Percentiles rank a stretch among this genome's conserved stretches.
These are phyloP conservation scores for Backusella luteola DNA, from an alignment of 192 early-diverging fungal genomes.

Conservation along the genomic window DNA sequence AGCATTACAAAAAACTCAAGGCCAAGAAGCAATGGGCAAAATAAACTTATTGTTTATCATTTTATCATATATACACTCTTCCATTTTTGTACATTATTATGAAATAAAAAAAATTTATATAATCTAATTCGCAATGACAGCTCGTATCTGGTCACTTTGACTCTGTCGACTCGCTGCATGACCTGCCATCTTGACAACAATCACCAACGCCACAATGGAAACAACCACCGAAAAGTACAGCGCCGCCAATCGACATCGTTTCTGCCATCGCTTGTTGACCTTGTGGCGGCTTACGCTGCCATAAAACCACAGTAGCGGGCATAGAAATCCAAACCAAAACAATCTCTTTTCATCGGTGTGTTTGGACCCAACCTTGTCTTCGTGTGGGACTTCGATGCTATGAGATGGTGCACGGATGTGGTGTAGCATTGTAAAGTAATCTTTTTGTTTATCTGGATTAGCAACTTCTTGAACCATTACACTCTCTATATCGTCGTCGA, in stretches of 20 bases:
- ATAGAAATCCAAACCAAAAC: slow-evolving; percentile 9
- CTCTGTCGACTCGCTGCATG: background rate
- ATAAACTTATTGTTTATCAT: background rate
- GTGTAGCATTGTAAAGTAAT: background rate
- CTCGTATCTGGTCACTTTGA: background rate
- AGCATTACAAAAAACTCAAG: slow-evolving; percentile 51
- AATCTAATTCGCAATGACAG: background rate
- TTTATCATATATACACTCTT: background rate
- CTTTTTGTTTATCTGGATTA: background rate
- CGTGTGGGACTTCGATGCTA: background rate
- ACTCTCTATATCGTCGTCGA: background rate
- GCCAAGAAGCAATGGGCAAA: slow-evolving; percentile 10
- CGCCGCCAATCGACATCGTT: background rate
- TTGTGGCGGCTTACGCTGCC: background rate
- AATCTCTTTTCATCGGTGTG: background rate
- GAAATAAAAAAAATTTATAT: background rate
- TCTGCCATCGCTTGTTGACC: background rate
- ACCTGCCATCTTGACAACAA: background rate
- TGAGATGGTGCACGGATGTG: slow-evolving; percentile 1
- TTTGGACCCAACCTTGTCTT: too few species aligned
- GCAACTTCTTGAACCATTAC: background rate
- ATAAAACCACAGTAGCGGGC: background rate
- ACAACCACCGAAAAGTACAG: background rate
- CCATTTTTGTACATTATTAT: background rate
- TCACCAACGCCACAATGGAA: background rate